Evolutionary conservation across 768 basidiomycete species (phyloP), one percentile per base, ranked within the genome.

Genomic region (Lactifluus pinguis): DNA sequence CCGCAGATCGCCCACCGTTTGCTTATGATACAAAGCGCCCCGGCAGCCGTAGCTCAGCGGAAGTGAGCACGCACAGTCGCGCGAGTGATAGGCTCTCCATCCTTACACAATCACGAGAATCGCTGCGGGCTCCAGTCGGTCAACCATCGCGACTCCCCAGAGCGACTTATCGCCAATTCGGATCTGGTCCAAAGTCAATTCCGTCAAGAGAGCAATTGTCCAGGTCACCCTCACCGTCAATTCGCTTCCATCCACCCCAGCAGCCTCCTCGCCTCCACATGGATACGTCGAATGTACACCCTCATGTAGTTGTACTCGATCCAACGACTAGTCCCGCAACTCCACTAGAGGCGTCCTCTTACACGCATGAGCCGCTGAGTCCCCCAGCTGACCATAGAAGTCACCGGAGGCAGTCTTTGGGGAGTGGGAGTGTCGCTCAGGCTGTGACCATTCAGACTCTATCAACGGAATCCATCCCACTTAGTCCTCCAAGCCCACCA

Each of bases 61-160:
- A 49, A 47, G 32, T 58, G 39, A 62, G 56, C 49, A 53, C 17
- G 14, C 61, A 44, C 8, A 62, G 61, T 11, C 55, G 50, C 17
- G 56, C 61, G 47, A 49, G 48, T 38, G 56, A 58, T 49, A 62
- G 52, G 39, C 25, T 30, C 2, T 62, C 61, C 14, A 38, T 53
- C 6, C 21, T 57, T 17, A 44, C 61, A n/a, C 39, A 14, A 29
- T 58, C 56, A 13, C 39, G 39, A 32, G 47, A 53, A 9, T 49
- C 52, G 9, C 19, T 57, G 1, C 56, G 48, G 4, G 11, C 8
- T 0, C n/a, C 56, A 25, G 21, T 30, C 2, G 61, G 56, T 34
- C 56, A 62, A 15, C 8, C 52, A 17, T 36, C 52, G 14, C 51
- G 17, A 38, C 7, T 15, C 42, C 25, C 52, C 6, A 58, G 56